Base-by-base conservation (phyloP, 768 basidiomycete genomes). In the Tricholoma furcatifolium region DNA sequence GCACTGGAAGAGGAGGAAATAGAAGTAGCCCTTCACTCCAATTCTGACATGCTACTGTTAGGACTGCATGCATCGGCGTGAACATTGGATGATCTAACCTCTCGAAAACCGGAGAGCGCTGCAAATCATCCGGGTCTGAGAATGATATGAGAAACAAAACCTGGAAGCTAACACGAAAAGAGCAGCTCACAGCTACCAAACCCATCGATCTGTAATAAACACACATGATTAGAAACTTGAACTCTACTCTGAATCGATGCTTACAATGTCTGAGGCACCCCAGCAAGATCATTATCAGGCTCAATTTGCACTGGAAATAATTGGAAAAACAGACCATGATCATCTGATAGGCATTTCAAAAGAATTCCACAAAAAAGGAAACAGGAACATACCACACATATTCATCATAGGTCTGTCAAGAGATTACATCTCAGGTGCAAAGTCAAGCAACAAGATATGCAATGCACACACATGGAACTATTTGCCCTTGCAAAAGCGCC, bases 401-500 rank as follows among this genome's bases (percentile, higher is more conserved):
- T 92, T 92, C 60, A 91, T 67, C 90, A 92, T 92, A 3, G 89
- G 89, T 67, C 89, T 91, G 53, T 8, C 39, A 24, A 21, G 12
- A 38, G 23, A 41, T 39, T 39, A 14, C 60, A 42, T 27, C 27
- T 27, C 27, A 27, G 27, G 27, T 51, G 34, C 38, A 12, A 51
- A 30, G 12, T 58, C 17, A 46, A 36, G 30, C 23, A 49, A 39
- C 48, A 32, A 35, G 18, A 43, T 40, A 46, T 50, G 42, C 18
- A 6, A 30, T 38, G 43, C 51, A 77, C 91, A 56, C 70, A 95
- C 85, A 98, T 95, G 14, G 89, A 84, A 58, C 89, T 84, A 65
- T 96, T 97, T 8, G 94, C 93, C 48, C 90, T 76, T 1, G 91
- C 91, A 68, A 96, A 98, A 0, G 92, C 93, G 6, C 93, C 93